Evolutionary conservation across 2,329 filamentous ascomycete species (phyloP), one percentile per base, ranked within the genome.

Genomic region (Aureobasidium subglaciale): DNA sequence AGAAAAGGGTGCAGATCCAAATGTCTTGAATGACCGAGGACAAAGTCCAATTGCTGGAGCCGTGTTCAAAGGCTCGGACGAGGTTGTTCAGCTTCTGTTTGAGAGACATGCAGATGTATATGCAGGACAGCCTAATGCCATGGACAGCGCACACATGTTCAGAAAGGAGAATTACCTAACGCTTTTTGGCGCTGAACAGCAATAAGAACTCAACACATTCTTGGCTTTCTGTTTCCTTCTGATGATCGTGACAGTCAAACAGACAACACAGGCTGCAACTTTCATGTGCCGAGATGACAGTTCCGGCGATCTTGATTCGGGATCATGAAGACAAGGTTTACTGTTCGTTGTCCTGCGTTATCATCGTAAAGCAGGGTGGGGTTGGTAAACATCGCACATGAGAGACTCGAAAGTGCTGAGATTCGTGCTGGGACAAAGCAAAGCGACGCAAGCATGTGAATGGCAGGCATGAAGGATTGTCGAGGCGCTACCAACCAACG

Each of bases 21-120:
- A 89, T 67, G 74, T 78, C 1, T 64, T 88, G 25, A 89, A 89
- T 59, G 85, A 85, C 59, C 71, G 80, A 41, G 82, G 82, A 0
- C 86, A 89, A 69, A 86, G 83, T 59, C 82, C 83, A 0, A 73
- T 89, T 3, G 85, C 85, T 0, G 86, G 86, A 0, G 85, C 85
- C 0, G 82, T 89, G 8, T 89, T 89, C 68, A 89, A 89, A 69
- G 81, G 81, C 10, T 83, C 86, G 64, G 77, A 80, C 55, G 79
- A 78, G 4, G 81, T 88, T 2, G 78, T 88, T 9, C 79, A 80
- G 65, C 78, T 71, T 34, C 52, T 80, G 58, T 68, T 70, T 55
- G 70, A 74, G 37, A 68, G 63, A 1, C 73, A 71, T 2, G 74
- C 73, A 54, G 71, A 75, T 63, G 45, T 73, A 4, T 55, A 59